Evolutionary conservation across 140 eudicot genomes (phyloP), one percentile per base, ranked within the genome.

Genomic region (Ambrosia hybrid): DNA sequence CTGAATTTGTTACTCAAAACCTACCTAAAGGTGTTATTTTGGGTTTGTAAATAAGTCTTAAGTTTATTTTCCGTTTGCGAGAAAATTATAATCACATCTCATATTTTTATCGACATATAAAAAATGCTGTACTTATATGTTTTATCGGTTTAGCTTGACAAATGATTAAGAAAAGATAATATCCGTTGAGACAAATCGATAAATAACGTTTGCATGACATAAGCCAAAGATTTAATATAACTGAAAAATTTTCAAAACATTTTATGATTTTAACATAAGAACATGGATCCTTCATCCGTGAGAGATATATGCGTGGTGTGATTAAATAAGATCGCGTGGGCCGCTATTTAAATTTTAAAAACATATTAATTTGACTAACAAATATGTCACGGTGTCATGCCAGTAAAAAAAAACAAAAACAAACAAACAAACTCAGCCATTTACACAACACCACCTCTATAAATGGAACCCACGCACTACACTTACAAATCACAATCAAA

Each of bases 381-480:
- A 73, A 39, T 15, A 73, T 48, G 53, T 73, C 77, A 73, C n/a
- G 41, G 26, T 61, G 53, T 48, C 71, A 64, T 30, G 34, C 34
- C 34, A 1, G 34, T 30, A 30, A 30, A 30, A 30, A 21, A 30
- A 30, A 30, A 30, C 34, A 30, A 30, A 30, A 30, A 30, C 34
- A 30, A 30, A 30, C 34, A 30, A 30, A 30, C 34, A 30, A 30
- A 30, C 38, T 58, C 63, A 21, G 6, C 51, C 45, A 30, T 2
- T 26, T 6, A 8, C 69, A 39, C 52, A 13, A 6, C 69, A 26
- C 48, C 8, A 64, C 12, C 33, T 68, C 71, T 76, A 76, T 76
- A 76, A 59, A 76, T 76, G 26, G n/a, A 69, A 43, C 65, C 63
- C 81, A 76, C 64, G 30, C 59, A 65, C 60, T 12, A 12, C 58